Evolutionary conservation across 1,284 basidiomycete genomes (phyloP).

Genomic region (Moesziomyces sp.): DNA sequence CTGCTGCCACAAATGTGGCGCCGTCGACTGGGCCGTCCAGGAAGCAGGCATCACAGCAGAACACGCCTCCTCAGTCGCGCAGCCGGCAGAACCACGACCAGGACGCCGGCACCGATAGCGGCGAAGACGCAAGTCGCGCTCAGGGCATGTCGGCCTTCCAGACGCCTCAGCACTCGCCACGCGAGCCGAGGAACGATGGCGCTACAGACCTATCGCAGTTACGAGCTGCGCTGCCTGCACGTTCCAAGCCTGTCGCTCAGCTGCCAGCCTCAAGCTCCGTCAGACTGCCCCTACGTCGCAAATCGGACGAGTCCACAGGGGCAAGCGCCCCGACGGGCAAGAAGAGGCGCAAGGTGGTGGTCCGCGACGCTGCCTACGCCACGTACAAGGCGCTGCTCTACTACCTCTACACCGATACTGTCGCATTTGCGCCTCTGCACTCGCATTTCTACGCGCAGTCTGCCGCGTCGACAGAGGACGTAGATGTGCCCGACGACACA

Average conservation of each 20-base stretch:
- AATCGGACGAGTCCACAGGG: slow-evolving; percentile 4
- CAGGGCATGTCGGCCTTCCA: slow-evolving; percentile 43
- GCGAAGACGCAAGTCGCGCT: slow-evolving; percentile 24
- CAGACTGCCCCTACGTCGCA: slow-evolving; percentile 17
- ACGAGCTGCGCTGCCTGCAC: slow-evolving; percentile 1
- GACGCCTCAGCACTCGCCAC: slow-evolving; percentile 40
- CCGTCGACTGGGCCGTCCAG: slow-evolving; percentile 2
- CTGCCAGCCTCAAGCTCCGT: not conserved
- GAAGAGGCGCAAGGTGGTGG: slow-evolving; percentile 67
- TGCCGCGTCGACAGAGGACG: slow-evolving; percentile 11
- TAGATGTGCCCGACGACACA: not conserved
- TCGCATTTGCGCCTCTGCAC: slow-evolving; percentile 84
- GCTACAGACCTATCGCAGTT: slow-evolving; percentile 1
- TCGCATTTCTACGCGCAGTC: slow-evolving; percentile 71
- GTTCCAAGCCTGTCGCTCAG: not conserved
- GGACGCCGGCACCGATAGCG: slow-evolving; percentile 37
- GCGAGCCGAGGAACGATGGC: slow-evolving; percentile 13
- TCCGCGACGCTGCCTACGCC: slow-evolving; percentile 81
- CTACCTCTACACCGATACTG: slow-evolving; percentile 85
- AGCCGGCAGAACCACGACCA: slow-evolving; percentile 28
- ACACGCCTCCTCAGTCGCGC: slow-evolving; percentile 33
- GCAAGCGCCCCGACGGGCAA: slow-evolving; percentile 16
- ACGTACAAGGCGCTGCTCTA: slow-evolving; percentile 86
- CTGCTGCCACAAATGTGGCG: not conserved
- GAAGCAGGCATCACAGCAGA: slow-evolving; percentile 17